These are phyloP conservation scores for Botrytis sinoallii DNA, from an alignment of 2,329 filamentous ascomycete species.

Conservation along the genomic window DNA sequence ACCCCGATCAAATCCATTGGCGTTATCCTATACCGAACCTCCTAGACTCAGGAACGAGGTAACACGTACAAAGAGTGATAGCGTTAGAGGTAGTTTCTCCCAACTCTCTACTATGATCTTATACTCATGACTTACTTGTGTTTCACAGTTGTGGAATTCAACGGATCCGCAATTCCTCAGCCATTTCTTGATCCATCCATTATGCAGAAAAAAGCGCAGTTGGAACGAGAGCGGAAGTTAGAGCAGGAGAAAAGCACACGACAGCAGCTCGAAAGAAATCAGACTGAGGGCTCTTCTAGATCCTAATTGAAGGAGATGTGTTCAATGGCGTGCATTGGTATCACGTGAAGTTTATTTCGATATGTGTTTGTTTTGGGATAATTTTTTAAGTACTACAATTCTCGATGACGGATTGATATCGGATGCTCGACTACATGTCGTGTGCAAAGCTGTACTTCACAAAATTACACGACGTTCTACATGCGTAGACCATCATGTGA, in stretches of 20 bases:
- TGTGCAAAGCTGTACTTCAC: not conserved
- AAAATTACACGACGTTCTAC: not conserved
- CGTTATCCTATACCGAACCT: slow-evolving; percentile 27
- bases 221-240: slow-evolving; percentile 24
- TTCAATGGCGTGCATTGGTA: not conserved
- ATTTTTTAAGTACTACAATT: not conserved
- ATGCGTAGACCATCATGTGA: slow-evolving; percentile 16
- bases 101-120: no score
- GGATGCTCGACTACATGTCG: not conserved
- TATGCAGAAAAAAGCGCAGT: slow-evolving; percentile 25
- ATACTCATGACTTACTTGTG: not conserved
- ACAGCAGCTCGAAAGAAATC: not conserved
- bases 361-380: not conserved
- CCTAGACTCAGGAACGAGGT: slow-evolving; percentile 27
- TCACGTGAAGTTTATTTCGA: not conserved
- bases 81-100: not conserved
- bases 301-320: not conserved
- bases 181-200: slow-evolving; percentile 34
- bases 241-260: slow-evolving; percentile 22
- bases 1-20: slow-evolving; percentile 19
- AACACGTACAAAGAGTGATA: not conserved
- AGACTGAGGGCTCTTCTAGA: not conserved
- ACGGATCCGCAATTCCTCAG: slow-evolving; percentile 27
- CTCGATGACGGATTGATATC: not conserved
- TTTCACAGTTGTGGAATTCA: slow-evolving; percentile 28